Percentiles rank a stretch among this genome's conserved stretches.
Evolutionary conservation across 2,329 filamentous ascomycete species (phyloP).

Genomic region (Aspergillus bombycis): DNA sequence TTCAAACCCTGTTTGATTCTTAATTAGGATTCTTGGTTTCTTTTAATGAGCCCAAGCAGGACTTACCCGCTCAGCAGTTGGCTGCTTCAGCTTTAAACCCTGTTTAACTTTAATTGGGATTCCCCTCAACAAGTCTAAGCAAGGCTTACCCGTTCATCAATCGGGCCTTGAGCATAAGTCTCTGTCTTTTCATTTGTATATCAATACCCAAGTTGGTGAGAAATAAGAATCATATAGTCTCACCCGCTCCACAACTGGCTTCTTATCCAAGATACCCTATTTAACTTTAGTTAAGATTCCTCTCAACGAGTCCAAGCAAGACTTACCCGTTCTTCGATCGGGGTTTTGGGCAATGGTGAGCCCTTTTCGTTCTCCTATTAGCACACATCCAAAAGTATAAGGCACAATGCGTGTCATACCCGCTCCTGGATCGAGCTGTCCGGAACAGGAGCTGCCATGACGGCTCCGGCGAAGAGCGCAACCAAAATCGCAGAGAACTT

Average conservation of each 20-base stretch:
- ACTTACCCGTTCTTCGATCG: background rate
- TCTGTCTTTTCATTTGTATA: background rate
- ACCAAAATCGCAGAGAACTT: background rate
- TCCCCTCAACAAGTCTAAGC: too few species aligned
- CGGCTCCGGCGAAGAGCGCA: background rate
- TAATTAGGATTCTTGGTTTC: too few species aligned
- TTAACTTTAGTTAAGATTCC: too few species aligned
- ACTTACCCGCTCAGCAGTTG: too few species aligned
- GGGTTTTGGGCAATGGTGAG: accelerated
- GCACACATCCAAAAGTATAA: background rate
- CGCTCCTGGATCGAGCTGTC: background rate
- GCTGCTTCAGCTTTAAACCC: too few species aligned
- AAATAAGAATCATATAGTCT: background rate
- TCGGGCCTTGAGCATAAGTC: too few species aligned
- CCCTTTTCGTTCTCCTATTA: background rate
- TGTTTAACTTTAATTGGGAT: too few species aligned
- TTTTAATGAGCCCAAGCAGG: too few species aligned
- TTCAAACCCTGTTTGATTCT: too few species aligned
- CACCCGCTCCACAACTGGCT: background rate
- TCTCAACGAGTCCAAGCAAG: accelerated
- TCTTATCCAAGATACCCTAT: too few species aligned
- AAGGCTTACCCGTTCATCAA: too few species aligned
- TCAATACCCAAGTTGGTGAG: background rate
- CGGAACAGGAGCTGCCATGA: background rate
- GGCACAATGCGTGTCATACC: background rate